Percentiles rank a stretch among this genome's conserved stretches.
phyloP scores from a whole-genome alignment of 345 rosid species.

The Syzygium oleosum region DNA sequence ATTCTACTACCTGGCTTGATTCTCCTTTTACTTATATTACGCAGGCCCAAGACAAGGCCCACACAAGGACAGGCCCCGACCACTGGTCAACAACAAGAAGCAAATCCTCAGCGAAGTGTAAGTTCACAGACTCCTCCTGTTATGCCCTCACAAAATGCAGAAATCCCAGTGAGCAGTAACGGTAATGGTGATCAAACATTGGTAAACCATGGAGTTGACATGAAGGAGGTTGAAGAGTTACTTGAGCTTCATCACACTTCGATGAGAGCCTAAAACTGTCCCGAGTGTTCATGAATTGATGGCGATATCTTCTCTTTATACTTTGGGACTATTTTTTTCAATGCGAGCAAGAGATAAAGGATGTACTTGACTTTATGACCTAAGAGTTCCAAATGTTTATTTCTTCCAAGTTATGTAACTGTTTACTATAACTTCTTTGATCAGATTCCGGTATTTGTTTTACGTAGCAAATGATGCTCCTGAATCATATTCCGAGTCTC shows the following conservation, averaged over 20 bases:
- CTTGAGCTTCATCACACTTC: neutral
- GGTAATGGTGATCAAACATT: neutral
- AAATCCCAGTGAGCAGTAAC: neutral
- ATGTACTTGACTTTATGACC: neutral
- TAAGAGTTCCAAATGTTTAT: neutral
- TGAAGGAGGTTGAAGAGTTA: neutral
- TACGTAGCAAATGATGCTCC: too few relatives aligned
- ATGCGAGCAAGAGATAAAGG: too few relatives aligned
- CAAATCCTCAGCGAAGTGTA: neutral
- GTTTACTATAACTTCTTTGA: neutral
- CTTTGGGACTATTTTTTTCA: too few relatives aligned
- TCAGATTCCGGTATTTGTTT: too few relatives aligned
- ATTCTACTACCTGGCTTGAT: neutral
- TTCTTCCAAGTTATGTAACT: neutral
- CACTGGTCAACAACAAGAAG: neutral
- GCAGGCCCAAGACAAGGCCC: neutral
- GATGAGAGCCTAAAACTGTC: neutral
- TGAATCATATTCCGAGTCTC: too few relatives aligned
- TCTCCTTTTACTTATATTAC: neutral
- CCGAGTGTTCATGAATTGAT: neutral
- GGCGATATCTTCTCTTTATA: too few relatives aligned
- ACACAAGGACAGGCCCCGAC: neutral
- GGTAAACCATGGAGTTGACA: neutral
- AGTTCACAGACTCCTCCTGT: neutral
- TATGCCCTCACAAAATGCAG: neutral